Evolutionary conservation across 495 filamentous ascomycete genomes (phyloP), one percentile per base, ranked within the genome.

Genomic region (Jackrogersella multiformis): DNA sequence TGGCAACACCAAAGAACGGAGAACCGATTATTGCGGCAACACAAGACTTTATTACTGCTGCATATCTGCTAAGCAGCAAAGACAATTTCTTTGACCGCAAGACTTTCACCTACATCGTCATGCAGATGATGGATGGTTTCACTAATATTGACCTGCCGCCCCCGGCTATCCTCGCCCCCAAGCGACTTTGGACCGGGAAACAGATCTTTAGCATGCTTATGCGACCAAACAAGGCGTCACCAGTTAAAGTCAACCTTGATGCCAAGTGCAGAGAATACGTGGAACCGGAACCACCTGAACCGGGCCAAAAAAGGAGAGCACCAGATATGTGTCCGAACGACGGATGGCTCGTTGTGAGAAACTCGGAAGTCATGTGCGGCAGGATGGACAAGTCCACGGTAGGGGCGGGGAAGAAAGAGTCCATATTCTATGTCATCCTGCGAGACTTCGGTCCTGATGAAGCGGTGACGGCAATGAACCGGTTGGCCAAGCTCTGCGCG

Each of bases 11-110:
- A 0, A 97, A 97, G 75, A 98, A 98, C 79, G 95, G 95, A 76
- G 94, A 97, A 73, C 95, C 95, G 5, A 98, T 99, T 73, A 97
- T 99, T 80, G 92, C 93, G 18, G 94, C 95, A 42, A 99, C 96
- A 36, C 95, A 99, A 71, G 95, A 99, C 82, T 99, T 99, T 79
- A 97, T 99, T 70, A 97, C 94, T 32, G 94, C 93, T 1, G 89
- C 96, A 6, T 99, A 92, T 76, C 81, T 98, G 3, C 79, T 97
- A 32, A 97, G 91, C 66, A 93, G 88, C 79, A 98, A 98, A 74
- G 93, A 98, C 71, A 87, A 88, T 54, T 98, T 98, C 78, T 97
- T 89, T 70, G 91, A 96, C 73, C 88, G 95, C 42, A 88, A 85
- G 65, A 85, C 88, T 0, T 98, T 99, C 69, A 88, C 89, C 9